Percentiles rank a stretch among this genome's conserved stretches.
Conservation (phyloP, 192 early-diverging fungal genomes). For the Podila epicladia region DNA sequence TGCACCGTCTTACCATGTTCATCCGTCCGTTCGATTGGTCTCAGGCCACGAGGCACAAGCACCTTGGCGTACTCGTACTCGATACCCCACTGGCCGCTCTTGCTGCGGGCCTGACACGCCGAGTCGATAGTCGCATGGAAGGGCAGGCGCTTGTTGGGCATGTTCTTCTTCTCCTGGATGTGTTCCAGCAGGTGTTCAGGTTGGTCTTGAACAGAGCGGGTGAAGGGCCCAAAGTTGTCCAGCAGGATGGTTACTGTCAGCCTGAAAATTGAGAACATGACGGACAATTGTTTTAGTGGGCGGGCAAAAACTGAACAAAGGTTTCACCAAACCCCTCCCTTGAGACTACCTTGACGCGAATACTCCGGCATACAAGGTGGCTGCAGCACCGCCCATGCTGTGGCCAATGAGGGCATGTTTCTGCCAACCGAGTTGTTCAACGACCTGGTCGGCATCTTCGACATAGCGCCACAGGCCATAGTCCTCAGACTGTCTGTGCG, state of each 20-base stretch:
- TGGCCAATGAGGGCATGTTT: constrained; percentile 41
- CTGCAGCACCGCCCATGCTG: constrained; percentile 42
- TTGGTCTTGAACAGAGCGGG: constrained; percentile 29
- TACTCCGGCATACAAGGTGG: constrained; percentile 26
- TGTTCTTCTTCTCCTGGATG: constrained; percentile 22
- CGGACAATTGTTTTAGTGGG: too few relatives aligned
- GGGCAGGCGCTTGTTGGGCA: constrained; percentile 27
- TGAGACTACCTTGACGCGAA: constrained; percentile 25
- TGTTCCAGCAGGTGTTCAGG: constrained; percentile 34
- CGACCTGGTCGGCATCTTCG: constrained; percentile 34
- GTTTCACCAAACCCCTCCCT: too few relatives aligned
- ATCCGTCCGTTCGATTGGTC: constrained; percentile 10
- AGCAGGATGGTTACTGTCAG: constrained; percentile 25
- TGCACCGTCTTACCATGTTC: constrained; percentile 10
- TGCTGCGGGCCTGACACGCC: constrained; percentile 26
- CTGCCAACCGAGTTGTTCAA: constrained; percentile 30
- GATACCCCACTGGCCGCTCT: constrained; percentile 15
- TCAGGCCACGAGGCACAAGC: constrained; percentile 30
- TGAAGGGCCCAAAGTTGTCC: constrained; percentile 43
- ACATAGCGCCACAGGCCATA: constrained; percentile 44
- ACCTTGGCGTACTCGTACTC: constrained; percentile 17
- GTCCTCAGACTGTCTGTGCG: constrained; percentile 31
- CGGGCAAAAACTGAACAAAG: too few relatives aligned
- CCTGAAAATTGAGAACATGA: constrained; percentile 1
- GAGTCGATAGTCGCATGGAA: constrained; percentile 43